Conservation (phyloP, 2,329 filamentous ascomycete species). For the Pseudophaeomoniella oleicola region DNA sequence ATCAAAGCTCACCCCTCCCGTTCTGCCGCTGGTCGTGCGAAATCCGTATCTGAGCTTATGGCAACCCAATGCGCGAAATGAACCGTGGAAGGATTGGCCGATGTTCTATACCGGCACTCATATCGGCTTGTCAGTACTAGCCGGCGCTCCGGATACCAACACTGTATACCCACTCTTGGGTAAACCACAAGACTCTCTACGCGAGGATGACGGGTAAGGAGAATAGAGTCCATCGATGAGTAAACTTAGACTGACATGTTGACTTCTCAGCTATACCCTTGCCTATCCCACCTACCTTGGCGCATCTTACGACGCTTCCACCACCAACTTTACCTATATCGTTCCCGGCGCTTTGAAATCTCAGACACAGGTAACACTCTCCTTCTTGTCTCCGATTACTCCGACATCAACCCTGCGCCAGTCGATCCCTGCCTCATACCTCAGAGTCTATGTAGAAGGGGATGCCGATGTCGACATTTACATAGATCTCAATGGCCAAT, state of each 20-base stretch:
- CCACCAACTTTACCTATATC: conserved; percentile 52
- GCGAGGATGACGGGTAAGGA: conserved; percentile 23
- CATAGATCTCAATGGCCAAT: conserved; percentile 59
- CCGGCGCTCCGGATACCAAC: conserved; percentile 43
- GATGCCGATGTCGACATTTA: conserved; percentile 50
- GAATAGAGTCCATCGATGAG: no score
- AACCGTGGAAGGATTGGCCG: conserved; percentile 73
- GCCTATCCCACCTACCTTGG: conserved; percentile 45
- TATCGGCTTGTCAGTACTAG: conserved; percentile 50
- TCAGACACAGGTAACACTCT: conserved; percentile 40
- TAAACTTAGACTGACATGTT: conserved; percentile 2
- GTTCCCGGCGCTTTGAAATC: conserved; percentile 31
- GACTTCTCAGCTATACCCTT: conserved; percentile 35
- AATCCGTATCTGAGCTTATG: conserved; percentile 63
- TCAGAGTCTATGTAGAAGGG: conserved; percentile 57
- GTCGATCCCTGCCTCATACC: conserved; percentile 67
- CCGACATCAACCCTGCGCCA: conserved; percentile 68
- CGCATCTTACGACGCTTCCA: conserved; percentile 53
- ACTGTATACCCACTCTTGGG: conserved; percentile 51
- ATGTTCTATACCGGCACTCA: conserved; percentile 68
- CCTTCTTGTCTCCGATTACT: conserved; percentile 63
- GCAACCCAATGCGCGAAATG: conserved; percentile 49
- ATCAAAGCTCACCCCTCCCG: conserved; percentile 44
- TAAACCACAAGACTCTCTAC: conserved; percentile 49
- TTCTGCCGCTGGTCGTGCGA: conserved; percentile 57